Conservation (phyloP, 1,284 basidiomycete genomes). For the Stygiomarasmius scandens region DNA sequence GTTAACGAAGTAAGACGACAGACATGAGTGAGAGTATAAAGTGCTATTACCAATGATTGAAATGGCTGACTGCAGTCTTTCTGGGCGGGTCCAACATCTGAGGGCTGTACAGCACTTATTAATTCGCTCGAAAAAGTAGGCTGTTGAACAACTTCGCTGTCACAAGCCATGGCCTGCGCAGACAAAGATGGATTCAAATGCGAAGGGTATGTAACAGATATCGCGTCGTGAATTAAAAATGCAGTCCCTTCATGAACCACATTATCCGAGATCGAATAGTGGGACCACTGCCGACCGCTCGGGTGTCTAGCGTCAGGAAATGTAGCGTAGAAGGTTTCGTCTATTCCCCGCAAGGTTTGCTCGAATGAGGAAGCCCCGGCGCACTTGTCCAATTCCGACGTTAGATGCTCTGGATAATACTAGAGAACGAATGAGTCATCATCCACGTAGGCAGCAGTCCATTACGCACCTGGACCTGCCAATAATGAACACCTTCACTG, state of each 20-base stretch:
- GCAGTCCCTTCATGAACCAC: conserved; percentile 11
- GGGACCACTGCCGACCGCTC: conserved; percentile 19
- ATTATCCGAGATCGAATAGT: conserved; percentile 13
- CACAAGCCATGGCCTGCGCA: too few species aligned
- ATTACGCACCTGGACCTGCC: conserved; percentile 15
- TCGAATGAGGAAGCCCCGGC: conserved; percentile 25
- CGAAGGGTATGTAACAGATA: too few species aligned
- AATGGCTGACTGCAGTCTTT: too few species aligned
- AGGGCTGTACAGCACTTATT: too few species aligned
- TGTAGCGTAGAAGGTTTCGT: conserved; percentile 44
- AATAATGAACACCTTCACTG: not conserved
- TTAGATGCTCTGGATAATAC: conserved; percentile 13
- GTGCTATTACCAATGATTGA: too few species aligned
- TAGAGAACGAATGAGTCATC: not conserved
- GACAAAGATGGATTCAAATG: too few species aligned
- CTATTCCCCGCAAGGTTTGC: conserved; percentile 36
- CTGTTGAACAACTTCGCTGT: too few species aligned
- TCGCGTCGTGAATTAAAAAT: not conserved
- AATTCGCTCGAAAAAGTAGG: too few species aligned
- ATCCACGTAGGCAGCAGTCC: not conserved
- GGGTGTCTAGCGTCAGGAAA: conserved; percentile 40
- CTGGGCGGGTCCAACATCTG: too few species aligned
- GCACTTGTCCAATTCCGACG: not conserved
- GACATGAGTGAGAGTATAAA: too few species aligned
- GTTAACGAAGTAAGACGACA: too few species aligned